phyloP scores from a whole-genome alignment of 257 asterid species.

The Solanum dulcamara region DNA sequence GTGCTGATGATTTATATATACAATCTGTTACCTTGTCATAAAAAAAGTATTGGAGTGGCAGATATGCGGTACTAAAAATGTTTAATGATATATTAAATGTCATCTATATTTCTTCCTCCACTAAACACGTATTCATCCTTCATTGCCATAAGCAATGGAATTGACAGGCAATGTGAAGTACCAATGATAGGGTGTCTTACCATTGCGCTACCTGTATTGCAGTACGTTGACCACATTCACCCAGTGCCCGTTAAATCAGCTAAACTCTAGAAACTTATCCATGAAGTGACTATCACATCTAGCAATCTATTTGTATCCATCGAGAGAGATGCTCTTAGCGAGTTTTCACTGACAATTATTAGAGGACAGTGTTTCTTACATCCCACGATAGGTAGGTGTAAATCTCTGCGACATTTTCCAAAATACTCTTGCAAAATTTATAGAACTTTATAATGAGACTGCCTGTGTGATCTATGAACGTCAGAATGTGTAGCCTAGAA shows the following conservation, averaged over 20 bases:
- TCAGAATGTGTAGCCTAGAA: neutral
- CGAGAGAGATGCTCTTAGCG: neutral
- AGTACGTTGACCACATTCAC: neutral
- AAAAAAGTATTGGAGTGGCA: neutral
- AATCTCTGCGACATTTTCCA: neutral
- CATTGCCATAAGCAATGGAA: neutral
- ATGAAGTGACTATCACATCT: neutral
- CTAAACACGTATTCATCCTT: neutral
- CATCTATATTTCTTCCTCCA: neutral
- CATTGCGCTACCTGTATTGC: neutral
- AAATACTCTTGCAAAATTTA: neutral
- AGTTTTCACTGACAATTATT: neutral
- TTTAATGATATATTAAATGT: neutral
- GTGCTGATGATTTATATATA: neutral
- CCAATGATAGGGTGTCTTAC: neutral
- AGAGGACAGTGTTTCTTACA: neutral
- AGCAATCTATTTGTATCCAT: neutral
- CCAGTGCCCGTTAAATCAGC: neutral
- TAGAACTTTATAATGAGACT: neutral
- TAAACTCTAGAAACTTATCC: neutral
- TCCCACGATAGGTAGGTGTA: neutral
- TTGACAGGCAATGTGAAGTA: neutral
- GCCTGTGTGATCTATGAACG: neutral
- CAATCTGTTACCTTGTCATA: neutral
- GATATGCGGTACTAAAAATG: neutral